Evolutionary conservation across 768 basidiomycete species (phyloP), one percentile per base, ranked within the genome.

Genomic region (Amanita fuliginea): DNA sequence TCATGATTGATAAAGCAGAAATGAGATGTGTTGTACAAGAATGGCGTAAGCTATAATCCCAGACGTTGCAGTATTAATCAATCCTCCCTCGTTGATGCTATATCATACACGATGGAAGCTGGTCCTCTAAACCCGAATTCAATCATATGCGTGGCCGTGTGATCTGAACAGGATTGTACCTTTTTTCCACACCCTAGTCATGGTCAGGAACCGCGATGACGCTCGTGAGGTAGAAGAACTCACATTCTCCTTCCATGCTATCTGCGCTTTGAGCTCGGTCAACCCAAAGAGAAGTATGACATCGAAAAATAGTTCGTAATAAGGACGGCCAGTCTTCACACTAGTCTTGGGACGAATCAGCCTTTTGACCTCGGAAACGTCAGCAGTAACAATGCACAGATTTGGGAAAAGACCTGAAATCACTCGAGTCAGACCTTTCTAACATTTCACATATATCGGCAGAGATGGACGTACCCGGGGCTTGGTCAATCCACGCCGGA

Each of bases 181-280:
- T 45, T 48, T 51, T 58, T 32, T 60, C 59, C 24, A 57, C 52
- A n/a, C 55, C 56, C 59, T 60, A 33, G 16, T 46, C 11, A n/a
- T 33, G 6, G 46, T 49, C 13, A 34, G 9, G 10, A 7, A 9
- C 28, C 14, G 28, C 22, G 2, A 34, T 14, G 1, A 18, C 16
- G 14, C 22, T 18, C 5, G 3, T 3, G 35, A 9, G 13, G 18
- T 32, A 42, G 36, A 21, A 22, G 11, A n/a, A 49, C 57, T n/a
- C 49, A 71, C 68, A 42, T 66, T 53, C 45, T 75, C 71, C 37
- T 52, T 59, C 75, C 75, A 76, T 10, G 62, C 58, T 9, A 74
- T 64, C 40, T 72, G 69, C 0, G 73, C 73, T 51, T 72, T 67
- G 16, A 75, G 42, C 43, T 76, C 74, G 0, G 74, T 73, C 34